phyloP scores from a whole-genome alignment of 495 filamentous ascomycete species.

The Penicillium simplicissimum region DNA sequence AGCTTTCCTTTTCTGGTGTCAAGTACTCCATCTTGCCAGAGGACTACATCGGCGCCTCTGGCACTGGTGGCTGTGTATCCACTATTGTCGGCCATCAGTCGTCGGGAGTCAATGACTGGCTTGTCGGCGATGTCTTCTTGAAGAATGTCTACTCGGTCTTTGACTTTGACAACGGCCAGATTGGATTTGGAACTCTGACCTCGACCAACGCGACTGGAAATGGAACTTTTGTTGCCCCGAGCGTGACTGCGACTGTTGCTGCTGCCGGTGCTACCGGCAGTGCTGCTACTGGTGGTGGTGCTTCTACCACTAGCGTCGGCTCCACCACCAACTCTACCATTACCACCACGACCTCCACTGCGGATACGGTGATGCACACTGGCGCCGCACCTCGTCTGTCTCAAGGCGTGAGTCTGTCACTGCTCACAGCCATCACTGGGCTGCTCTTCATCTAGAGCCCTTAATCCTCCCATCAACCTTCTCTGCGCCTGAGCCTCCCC shows the following conservation, averaged over 20 bases:
- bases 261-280: conserved; percentile 8
- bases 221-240: conserved; percentile 19
- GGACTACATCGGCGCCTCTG: conserved; percentile 64
- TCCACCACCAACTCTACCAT: conserved; percentile 5
- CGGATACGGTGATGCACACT: conserved; percentile 9
- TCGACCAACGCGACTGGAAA: conserved; percentile 16
- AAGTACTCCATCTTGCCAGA: conserved; percentile 64
- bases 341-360: conserved; percentile 1
- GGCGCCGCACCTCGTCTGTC: conserved; percentile 15
- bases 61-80: conserved; percentile 56
- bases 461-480: background rate
- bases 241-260: conserved; percentile 14
- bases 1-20: conserved; percentile 55
- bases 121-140: conserved; percentile 79
- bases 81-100: conserved; percentile 58
- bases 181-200: conserved; percentile 39
- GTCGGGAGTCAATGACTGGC: conserved; percentile 59
- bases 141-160: conserved; percentile 92
- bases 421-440: conserved; percentile 12
- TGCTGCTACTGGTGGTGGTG: conserved; percentile 10
- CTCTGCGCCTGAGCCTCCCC: background rate
- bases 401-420: conserved; percentile 16
- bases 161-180: conserved; percentile 58
- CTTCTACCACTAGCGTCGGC: conserved; percentile 1
- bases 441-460: conserved; percentile 16